Evolutionary conservation across 2,329 filamentous ascomycete genomes (phyloP).

Genomic region (Colletotrichum sp.): DNA sequence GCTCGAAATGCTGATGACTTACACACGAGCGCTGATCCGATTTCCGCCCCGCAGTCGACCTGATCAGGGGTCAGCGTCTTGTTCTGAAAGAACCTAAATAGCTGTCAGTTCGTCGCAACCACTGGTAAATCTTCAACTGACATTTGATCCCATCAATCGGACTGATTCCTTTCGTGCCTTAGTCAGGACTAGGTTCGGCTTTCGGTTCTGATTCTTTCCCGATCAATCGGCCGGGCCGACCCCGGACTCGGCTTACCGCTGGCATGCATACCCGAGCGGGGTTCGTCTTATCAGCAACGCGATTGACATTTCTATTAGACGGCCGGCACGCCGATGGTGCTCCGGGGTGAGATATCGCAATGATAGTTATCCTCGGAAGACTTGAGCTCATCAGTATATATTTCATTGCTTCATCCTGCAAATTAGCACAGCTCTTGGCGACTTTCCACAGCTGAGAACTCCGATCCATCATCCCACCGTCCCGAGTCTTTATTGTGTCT

Average conservation of each 20-base stretch:
- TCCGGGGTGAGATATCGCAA: neutral
- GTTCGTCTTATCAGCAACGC: neutral
- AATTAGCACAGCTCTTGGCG: neutral
- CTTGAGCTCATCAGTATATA: neutral
- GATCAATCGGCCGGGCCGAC: neutral
- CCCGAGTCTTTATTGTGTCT: neutral
- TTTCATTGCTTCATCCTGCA: neutral
- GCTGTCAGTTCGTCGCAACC: neutral
- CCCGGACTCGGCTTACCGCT: neutral
- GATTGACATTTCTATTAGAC: neutral
- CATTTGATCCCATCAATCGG: neutral
- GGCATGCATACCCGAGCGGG: conserved; percentile 9
- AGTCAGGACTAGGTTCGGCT: neutral
- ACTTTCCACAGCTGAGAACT: neutral
- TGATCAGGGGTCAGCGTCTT: neutral
- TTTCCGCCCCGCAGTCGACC: neutral
- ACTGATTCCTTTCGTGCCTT: neutral
- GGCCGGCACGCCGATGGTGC: neutral
- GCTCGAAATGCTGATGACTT: neutral
- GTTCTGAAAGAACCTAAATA: neutral
- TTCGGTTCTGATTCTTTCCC: neutral
- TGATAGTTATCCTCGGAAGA: neutral
- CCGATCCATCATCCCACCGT: neutral
- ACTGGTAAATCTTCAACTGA: neutral
- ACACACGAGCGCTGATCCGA: neutral